Conservation (phyloP, 352 stramenopile species). For the Elongisporangium senticosum region DNA sequence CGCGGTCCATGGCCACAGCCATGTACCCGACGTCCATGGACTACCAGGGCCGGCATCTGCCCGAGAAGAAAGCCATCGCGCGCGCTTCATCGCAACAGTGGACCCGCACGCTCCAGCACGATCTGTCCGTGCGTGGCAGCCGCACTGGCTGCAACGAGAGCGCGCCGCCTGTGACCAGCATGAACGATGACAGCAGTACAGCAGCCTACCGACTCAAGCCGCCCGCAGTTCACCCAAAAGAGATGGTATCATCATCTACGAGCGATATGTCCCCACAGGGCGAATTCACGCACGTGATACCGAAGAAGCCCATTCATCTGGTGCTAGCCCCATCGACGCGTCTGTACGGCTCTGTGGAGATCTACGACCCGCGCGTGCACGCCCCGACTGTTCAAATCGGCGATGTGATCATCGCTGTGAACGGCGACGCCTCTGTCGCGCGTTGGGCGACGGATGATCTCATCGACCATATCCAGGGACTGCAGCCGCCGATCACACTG, state of each 20-base stretch:
- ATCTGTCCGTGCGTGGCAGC: slow-evolving; percentile 20
- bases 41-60: slow-evolving; percentile 26
- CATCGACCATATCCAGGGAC: slow-evolving; percentile 42
- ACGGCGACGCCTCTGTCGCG: slow-evolving; percentile 37
- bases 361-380: slow-evolving; percentile 58
- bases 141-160: too few relatives aligned
- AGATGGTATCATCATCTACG: slow-evolving; percentile 3
- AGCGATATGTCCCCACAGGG: slow-evolving; percentile 33
- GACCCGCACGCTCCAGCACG: slow-evolving; percentile 49
- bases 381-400: slow-evolving; percentile 40
- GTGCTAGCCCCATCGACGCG: slow-evolving; percentile 56
- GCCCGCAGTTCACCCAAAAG: neutral
- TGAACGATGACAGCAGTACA: too few relatives aligned
- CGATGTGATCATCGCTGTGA: slow-evolving; percentile 67
- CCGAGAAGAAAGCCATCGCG: slow-evolving; percentile 30
- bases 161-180: too few relatives aligned
- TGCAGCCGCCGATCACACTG: slow-evolving; percentile 42
- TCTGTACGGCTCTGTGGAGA: slow-evolving; percentile 69
- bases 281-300: slow-evolving; percentile 55
- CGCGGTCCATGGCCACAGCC: slow-evolving; percentile 51
- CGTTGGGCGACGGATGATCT: slow-evolving; percentile 48
- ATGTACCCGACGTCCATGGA: slow-evolving; percentile 71
- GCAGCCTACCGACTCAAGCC: too few relatives aligned
- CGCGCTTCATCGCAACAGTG: slow-evolving; percentile 65
- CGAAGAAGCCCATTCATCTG: slow-evolving; percentile 43